These are phyloP conservation scores for Fusarium sp. DNA, from an alignment of 2,329 filamentous ascomycete genomes.

Conservation along the genomic window DNA sequence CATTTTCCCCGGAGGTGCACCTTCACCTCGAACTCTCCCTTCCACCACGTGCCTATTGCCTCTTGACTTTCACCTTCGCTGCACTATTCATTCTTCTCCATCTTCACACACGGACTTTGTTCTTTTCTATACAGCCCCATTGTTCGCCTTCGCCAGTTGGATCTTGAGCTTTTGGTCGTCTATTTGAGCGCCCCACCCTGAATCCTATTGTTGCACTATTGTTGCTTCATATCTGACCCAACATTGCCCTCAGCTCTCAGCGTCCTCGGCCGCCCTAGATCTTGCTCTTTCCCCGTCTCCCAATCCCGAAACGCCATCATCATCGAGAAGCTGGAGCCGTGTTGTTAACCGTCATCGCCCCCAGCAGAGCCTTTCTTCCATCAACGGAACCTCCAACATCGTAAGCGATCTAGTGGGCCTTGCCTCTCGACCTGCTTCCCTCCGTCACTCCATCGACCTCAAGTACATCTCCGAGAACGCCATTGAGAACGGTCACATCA, in stretches of 20 bases:
- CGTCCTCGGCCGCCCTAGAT: conserved; percentile 84
- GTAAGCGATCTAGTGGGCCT: conserved; percentile 62
- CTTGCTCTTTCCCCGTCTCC: conserved; percentile 78
- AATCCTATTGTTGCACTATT: conserved; percentile 28
- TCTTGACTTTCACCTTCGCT: conserved; percentile 15
- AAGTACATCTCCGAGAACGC: conserved; percentile 64
- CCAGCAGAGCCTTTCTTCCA: conserved; percentile 68
- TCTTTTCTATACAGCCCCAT: conserved; percentile 1
- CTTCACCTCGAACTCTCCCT: conserved; percentile 32
- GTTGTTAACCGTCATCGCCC: conserved; percentile 77
- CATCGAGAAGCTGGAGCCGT: conserved; percentile 68
- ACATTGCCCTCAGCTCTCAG: conserved; percentile 73
- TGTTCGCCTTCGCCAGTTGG: conserved; percentile 6
- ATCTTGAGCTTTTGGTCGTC: conserved; percentile 27
- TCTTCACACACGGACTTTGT: conserved; percentile 10
- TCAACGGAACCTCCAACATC: conserved; percentile 59
- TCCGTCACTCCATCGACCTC: conserved; percentile 71
- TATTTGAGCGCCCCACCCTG: conserved; percentile 7
- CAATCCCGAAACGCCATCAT: conserved; percentile 65
- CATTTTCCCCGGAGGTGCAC: conserved; percentile 39
- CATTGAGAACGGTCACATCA: conserved; percentile 55
- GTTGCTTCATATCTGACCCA: conserved; percentile 52
- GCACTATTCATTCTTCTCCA: conserved; percentile 1
- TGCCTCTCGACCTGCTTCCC: conserved; percentile 62
- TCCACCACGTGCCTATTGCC: conserved; percentile 19